phyloP scores from a whole-genome alignment of 225 moss, liverwort and hornwort species.

The Straminergon stramineum region DNA sequence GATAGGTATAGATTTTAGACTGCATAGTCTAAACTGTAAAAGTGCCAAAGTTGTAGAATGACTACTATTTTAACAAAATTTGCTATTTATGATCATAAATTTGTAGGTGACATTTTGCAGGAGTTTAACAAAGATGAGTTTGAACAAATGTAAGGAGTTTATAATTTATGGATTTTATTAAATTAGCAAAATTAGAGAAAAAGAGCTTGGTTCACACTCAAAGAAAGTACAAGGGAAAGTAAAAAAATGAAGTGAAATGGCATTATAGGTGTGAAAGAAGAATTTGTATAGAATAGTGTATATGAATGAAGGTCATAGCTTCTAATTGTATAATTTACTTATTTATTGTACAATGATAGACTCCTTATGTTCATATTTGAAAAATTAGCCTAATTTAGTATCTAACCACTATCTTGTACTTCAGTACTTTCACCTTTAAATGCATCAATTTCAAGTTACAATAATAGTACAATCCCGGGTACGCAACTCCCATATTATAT shows the following conservation, averaged over 20 bases:
- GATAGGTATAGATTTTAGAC: too few relatives aligned
- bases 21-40: too few relatives aligned
- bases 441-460: background rate
- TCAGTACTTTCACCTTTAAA: background rate
- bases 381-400: background rate
- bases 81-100: background rate
- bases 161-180: background rate
- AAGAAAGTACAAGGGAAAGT: background rate
- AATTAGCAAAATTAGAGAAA: background rate
- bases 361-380: background rate
- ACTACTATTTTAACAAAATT: too few relatives aligned
- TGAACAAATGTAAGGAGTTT: background rate
- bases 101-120: background rate
- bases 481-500: too few relatives aligned
- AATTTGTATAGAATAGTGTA: background rate
- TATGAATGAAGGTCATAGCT: background rate
- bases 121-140: background rate
- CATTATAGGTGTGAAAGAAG: background rate
- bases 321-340: background rate
- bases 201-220: background rate
- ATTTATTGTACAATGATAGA: background rate
- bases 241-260: background rate
- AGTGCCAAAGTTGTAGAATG: too few relatives aligned
- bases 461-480: too few relatives aligned
- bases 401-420: accelerated